phyloP scores from a whole-genome alignment of 2,329 filamentous ascomycete genomes.

The Exophiala xenobiotica region DNA sequence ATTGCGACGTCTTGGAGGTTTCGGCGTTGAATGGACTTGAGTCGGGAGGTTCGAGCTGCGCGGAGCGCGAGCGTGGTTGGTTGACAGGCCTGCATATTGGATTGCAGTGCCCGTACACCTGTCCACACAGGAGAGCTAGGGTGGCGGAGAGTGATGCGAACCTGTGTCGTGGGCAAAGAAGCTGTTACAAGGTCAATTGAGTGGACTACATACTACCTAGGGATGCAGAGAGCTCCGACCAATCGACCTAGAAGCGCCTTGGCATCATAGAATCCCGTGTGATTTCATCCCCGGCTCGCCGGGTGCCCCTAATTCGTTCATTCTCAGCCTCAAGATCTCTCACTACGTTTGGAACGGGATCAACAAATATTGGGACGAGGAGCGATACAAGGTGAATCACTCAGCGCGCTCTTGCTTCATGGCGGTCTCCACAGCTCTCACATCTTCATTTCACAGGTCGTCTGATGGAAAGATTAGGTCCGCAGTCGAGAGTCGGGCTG shows the following conservation, averaged over 20 bases:
- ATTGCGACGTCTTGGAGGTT: constrained; percentile 80
- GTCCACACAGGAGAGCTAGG: constrained; percentile 3
- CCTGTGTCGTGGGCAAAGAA: not conserved
- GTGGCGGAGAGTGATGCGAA: not conserved
- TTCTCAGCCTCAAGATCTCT: too few relatives aligned
- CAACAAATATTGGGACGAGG: too few relatives aligned
- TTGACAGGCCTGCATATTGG: constrained; percentile 30
- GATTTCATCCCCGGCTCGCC: too few relatives aligned
- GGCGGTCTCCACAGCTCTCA: too few relatives aligned
- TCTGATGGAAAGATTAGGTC: too few relatives aligned
- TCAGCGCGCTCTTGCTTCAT: too few relatives aligned
- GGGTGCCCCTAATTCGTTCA: too few relatives aligned
- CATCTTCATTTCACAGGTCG: too few relatives aligned
- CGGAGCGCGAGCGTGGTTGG: constrained; percentile 47
- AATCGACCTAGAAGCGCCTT: not conserved
- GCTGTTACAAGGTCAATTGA: not conserved
- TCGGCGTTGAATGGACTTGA: constrained; percentile 43
- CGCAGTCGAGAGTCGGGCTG: too few relatives aligned
- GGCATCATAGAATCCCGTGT: too few relatives aligned
- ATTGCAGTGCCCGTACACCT: constrained; percentile 20
- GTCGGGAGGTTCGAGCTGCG: constrained; percentile 38
- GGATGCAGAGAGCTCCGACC: not conserved
- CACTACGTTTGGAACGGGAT: too few relatives aligned
- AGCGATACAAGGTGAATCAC: too few relatives aligned
- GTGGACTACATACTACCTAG: not conserved